A percentile compares a stretch with the other conserved stretches of the same genome.
Evolutionary conservation across 1,139 yeast genomes (phyloP).

Genomic region (Kodamaea sp.): DNA sequence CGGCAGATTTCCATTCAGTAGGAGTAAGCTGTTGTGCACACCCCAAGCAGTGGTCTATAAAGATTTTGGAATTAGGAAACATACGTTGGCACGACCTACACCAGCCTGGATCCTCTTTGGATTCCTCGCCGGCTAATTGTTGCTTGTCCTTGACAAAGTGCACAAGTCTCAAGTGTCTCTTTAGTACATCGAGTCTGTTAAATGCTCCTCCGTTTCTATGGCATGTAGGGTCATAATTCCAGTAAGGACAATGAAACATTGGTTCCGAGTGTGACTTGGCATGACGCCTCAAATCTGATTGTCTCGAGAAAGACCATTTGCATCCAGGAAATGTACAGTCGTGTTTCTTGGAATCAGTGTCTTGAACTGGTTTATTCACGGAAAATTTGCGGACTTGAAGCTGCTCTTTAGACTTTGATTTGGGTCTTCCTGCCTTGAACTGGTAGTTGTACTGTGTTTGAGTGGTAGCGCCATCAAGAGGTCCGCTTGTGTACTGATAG

Average conservation of each 20-base stretch:
- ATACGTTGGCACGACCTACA: slow-evolving; percentile 61
- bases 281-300: slow-evolving; percentile 68
- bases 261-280: slow-evolving; percentile 64
- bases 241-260: slow-evolving; percentile 68
- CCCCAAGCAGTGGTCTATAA: slow-evolving; percentile 65
- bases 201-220: slow-evolving; percentile 75
- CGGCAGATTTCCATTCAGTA: slow-evolving; percentile 8
- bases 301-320: slow-evolving; percentile 67
- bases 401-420: slow-evolving; percentile 4
- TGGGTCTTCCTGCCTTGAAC: slow-evolving; percentile 11
- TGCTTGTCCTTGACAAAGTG: slow-evolving; percentile 59
- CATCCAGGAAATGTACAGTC: slow-evolving; percentile 58
- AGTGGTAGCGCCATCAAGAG: neutral
- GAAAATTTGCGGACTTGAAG: slow-evolving; percentile 10
- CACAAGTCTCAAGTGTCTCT: slow-evolving; percentile 65
- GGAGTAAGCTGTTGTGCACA: slow-evolving; percentile 47
- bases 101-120: slow-evolving; percentile 58
- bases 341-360: slow-evolving; percentile 33
- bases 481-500: slow-evolving; percentile 2
- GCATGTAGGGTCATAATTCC: slow-evolving; percentile 66
- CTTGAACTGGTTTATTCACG: slow-evolving; percentile 6
- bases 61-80: slow-evolving; percentile 57
- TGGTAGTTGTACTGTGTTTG: slow-evolving; percentile 4
- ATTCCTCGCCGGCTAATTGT: slow-evolving; percentile 17
- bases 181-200: slow-evolving; percentile 67